Conservation (phyloP, 257 asterid genomes). For the Primulina huaijiensis region DNA sequence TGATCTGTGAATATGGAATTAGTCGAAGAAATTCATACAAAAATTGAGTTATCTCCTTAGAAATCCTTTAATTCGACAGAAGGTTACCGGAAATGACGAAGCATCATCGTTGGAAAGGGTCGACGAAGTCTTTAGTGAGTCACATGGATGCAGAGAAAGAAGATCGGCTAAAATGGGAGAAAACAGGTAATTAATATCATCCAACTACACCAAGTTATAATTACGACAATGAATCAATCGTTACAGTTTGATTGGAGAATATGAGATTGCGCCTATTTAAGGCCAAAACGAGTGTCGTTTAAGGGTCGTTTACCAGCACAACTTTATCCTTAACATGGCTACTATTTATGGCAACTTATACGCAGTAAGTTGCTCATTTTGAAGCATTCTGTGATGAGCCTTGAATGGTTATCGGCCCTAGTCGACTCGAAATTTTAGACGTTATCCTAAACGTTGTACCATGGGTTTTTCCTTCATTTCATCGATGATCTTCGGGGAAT, state of each 20-base stretch:
- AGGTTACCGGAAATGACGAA: slow-evolving; percentile 23
- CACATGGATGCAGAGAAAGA: slow-evolving; percentile 68
- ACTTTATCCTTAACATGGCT: slow-evolving; percentile 22
- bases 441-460: too few species aligned
- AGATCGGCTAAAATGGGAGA: slow-evolving; percentile 56
- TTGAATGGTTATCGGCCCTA: too few species aligned
- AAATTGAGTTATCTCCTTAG: too few species aligned
- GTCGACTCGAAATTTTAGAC: background rate
- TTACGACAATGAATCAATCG: slow-evolving; percentile 10
- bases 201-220: slow-evolving; percentile 19
- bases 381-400: background rate
- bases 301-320: slow-evolving; percentile 28
- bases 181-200: slow-evolving; percentile 54
- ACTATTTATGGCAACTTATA: slow-evolving; percentile 36
- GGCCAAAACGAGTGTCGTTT: slow-evolving; percentile 19
- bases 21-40: too few species aligned
- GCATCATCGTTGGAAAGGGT: slow-evolving; percentile 49
- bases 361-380: slow-evolving; percentile 41
- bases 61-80: background rate
- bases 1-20: too few species aligned
- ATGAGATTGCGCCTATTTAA: slow-evolving; percentile 25
- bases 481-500: too few species aligned
- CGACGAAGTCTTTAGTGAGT: slow-evolving; percentile 37
- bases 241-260: slow-evolving; percentile 28
- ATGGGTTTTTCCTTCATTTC: too few species aligned